Evolutionary conservation across 2,329 filamentous ascomycete species (phyloP).

Genomic region (Aureobasidium sp.): DNA sequence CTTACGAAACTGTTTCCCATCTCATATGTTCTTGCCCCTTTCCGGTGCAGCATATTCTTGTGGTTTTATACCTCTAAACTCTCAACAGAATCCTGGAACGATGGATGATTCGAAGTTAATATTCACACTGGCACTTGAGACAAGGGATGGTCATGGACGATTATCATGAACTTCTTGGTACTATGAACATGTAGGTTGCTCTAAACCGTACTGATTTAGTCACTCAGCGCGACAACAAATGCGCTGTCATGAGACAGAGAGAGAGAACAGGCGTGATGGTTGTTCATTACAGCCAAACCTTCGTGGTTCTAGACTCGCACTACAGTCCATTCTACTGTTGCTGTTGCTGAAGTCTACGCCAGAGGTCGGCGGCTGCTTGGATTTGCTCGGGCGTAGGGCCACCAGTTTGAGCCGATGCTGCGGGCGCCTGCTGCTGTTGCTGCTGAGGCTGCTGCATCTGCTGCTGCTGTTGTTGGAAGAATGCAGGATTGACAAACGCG

Average conservation of each 20-base stretch:
- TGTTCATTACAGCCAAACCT: neutral
- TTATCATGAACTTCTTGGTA: neutral
- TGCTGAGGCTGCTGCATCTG: slow-evolving; percentile 13
- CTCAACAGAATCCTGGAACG: neutral
- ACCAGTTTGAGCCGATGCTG: neutral
- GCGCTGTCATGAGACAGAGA: neutral
- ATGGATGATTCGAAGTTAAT: neutral
- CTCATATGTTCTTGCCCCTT: neutral
- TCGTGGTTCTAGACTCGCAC: neutral
- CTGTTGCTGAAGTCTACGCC: slow-evolving; percentile 7
- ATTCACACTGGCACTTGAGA: no score
- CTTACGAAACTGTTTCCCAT: neutral
- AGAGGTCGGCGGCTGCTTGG: slow-evolving; percentile 6
- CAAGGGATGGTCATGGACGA: neutral
- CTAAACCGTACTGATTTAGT: neutral
- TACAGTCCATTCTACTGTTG: slow-evolving; percentile 2
- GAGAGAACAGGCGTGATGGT: no score
- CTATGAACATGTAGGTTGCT: neutral
- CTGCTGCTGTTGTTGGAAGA: slow-evolving; percentile 18
- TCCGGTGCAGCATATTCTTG: neutral
- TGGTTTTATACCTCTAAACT: neutral
- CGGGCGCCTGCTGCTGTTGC: slow-evolving; percentile 18
- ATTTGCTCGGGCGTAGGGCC: neutral
- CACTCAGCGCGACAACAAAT: neutral
- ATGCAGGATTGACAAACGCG: slow-evolving; percentile 26